A percentile compares a stretch with the other conserved stretches of the same genome.
These are phyloP conservation scores for Carallia pectinifolia DNA, from an alignment of 345 rosid genomes.

Conservation along the genomic window DNA sequence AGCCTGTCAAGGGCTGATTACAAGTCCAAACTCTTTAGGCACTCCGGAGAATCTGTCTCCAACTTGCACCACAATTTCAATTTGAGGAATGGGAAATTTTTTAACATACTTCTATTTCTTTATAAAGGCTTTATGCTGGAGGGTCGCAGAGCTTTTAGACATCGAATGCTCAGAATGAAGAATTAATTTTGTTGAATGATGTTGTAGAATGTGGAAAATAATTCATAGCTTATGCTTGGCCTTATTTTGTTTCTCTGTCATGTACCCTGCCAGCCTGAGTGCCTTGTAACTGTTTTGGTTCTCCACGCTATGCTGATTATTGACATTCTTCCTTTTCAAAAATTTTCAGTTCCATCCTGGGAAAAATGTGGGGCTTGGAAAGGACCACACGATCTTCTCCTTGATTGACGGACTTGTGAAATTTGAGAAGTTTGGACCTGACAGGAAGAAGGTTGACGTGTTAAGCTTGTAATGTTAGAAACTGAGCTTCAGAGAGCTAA, in stretches of 20 bases:
- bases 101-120: too few relatives aligned
- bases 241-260: background rate
- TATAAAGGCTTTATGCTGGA: background rate
- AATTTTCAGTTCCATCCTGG: constrained; percentile 80
- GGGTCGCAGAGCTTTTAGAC: background rate
- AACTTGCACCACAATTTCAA: too few relatives aligned
- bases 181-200: background rate
- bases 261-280: too few relatives aligned
- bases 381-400: constrained; percentile 82
- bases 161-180: background rate
- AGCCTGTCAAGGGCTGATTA: too few relatives aligned
- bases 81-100: too few relatives aligned
- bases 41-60: background rate
- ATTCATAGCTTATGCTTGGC: background rate
- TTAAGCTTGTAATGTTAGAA: background rate
- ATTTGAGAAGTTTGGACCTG: constrained; percentile 90
- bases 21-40: background rate
- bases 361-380: constrained; percentile 90
- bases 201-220: background rate
- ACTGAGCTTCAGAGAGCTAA: background rate
- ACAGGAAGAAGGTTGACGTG: constrained; percentile 59
- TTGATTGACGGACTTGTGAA: constrained; percentile 89
- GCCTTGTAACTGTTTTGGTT: background rate
- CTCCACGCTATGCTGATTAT: too few relatives aligned
- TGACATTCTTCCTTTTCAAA: background rate